phyloP scores from a whole-genome alignment of 345 rosid genomes.

The Isatis tinctoria region DNA sequence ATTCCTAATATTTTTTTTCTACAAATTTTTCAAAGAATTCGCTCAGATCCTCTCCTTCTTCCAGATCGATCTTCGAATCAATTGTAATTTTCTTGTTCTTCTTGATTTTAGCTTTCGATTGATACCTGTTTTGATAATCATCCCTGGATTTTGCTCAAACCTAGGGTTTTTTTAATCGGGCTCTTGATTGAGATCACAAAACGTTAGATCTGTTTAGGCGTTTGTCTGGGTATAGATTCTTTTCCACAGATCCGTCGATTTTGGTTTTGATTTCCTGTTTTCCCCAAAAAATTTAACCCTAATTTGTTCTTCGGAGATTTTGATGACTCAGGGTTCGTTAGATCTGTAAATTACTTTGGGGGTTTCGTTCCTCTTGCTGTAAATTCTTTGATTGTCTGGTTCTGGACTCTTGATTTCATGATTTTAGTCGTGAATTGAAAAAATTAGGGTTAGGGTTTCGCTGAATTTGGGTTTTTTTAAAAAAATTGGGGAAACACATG shows the following conservation, averaged over 20 bases:
- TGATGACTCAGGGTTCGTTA: not conserved
- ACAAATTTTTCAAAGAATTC: not conserved
- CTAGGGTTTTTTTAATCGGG: conserved; percentile 14
- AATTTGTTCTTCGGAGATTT: not conserved
- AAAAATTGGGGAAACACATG: conserved; percentile 21
- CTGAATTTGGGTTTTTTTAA: conserved; percentile 16
- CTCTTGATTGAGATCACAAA: conserved; percentile 1
- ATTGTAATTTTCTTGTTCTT: conserved; percentile 23
- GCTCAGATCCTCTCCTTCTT: conserved; percentile 26
- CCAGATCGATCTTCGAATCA: conserved; percentile 19
- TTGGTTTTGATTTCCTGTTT: conserved; percentile 2
- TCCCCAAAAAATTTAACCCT: conserved; percentile 9
- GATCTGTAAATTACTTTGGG: conserved; percentile 22
- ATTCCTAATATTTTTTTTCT: not conserved
- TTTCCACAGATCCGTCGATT: not conserved
- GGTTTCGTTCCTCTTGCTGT: not conserved
- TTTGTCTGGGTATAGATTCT: not conserved
- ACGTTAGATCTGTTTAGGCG: conserved; percentile 11
- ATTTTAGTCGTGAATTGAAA: conserved; percentile 17
- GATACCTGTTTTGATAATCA: conserved; percentile 19
- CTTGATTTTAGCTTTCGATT: conserved; percentile 23
- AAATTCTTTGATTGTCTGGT: not conserved
- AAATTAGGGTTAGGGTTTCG: conserved; percentile 43
- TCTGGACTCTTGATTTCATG: conserved; percentile 19
- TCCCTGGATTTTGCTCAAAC: not conserved